phyloP scores from a whole-genome alignment of 768 basidiomycete species.

The Boletellus ananiceps region DNA sequence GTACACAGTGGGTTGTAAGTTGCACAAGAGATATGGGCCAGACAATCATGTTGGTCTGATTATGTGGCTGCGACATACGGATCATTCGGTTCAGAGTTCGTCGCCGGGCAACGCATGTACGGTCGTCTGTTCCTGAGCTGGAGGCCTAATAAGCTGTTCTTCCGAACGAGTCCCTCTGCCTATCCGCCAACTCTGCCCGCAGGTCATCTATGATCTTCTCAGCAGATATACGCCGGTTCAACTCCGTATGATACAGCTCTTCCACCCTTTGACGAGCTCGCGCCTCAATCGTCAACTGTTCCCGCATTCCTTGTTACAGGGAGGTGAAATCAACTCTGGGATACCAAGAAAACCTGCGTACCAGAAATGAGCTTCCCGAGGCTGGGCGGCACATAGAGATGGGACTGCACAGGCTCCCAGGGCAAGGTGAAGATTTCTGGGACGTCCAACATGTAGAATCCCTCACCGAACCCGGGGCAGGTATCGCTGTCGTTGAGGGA shows the following conservation, averaged over 20 bases:
- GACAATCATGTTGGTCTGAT: neutral
- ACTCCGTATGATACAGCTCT: slow-evolving; percentile 28
- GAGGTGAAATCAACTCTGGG: slow-evolving; percentile 1
- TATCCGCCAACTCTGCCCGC: slow-evolving; percentile 7
- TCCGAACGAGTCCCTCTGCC: neutral
- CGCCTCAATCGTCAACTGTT: slow-evolving; percentile 28
- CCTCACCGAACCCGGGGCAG: slow-evolving; percentile 8
- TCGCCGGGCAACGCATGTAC: too few species aligned
- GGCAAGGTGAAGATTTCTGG: slow-evolving; percentile 32
- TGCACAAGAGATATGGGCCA: too few species aligned
- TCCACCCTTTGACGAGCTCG: slow-evolving; percentile 34
- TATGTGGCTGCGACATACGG: too few species aligned
- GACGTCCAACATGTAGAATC: slow-evolving; percentile 34
- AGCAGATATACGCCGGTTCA: slow-evolving; percentile 27
- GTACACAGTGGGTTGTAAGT: neutral
- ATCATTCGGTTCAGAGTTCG: too few species aligned
- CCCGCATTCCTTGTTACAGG: slow-evolving; percentile 29
- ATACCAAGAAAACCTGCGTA: slow-evolving; percentile 14
- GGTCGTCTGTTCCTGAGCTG: neutral
- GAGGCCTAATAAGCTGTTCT: neutral
- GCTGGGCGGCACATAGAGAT: slow-evolving; percentile 34
- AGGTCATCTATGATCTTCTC: slow-evolving; percentile 24
- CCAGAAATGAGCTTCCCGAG: slow-evolving; percentile 34
- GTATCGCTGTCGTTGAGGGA: neutral
- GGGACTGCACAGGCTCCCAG: slow-evolving; percentile 28